phyloP scores from a whole-genome alignment of 768 basidiomycete genomes.

The Kwoniella dendrophila region DNA sequence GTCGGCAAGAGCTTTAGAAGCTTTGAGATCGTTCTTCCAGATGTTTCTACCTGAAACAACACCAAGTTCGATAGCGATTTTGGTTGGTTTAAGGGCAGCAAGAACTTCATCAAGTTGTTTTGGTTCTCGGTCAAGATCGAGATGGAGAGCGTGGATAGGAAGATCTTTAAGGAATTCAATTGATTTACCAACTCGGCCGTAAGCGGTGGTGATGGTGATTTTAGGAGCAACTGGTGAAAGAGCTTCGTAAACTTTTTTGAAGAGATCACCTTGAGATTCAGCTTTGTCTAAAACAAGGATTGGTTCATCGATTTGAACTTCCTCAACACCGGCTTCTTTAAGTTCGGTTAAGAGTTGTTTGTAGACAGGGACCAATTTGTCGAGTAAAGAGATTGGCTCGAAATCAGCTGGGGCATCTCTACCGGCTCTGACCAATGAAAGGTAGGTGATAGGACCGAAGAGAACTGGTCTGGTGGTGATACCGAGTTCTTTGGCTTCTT shows the following conservation, averaged over 20 bases:
- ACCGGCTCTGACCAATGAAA: conserved; percentile 84
- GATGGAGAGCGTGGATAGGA: conserved; percentile 89
- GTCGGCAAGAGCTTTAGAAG: conserved; percentile 77
- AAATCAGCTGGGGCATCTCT: conserved; percentile 82
- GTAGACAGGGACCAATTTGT: conserved; percentile 88
- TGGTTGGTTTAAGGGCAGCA: conserved; percentile 78
- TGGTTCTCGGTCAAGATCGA: conserved; percentile 93
- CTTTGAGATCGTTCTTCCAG: conserved; percentile 95
- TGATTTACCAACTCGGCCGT: conserved; percentile 92
- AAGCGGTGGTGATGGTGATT: conserved; percentile 94
- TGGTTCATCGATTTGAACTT: conserved; percentile 97
- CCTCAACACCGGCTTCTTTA: conserved; percentile 88
- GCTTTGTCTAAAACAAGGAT: conserved; percentile 89
- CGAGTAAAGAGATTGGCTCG: conserved; percentile 85
- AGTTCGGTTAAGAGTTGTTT: conserved; percentile 83
- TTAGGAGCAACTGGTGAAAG: conserved; percentile 82
- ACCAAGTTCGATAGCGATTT: conserved; percentile 84
- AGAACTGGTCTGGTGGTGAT: conserved; percentile 91
- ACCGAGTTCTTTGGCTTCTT: conserved; percentile 89
- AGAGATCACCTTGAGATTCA: conserved; percentile 74
- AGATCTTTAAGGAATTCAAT: conserved; percentile 85
- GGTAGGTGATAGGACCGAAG: conserved; percentile 93
- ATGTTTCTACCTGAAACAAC: conserved; percentile 98
- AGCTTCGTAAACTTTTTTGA: conserved; percentile 74
- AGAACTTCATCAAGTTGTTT: conserved; percentile 81